These are phyloP conservation scores for Nicotiana benthamiana DNA, from an alignment of 257 asterid species.

Conservation along the genomic window DNA sequence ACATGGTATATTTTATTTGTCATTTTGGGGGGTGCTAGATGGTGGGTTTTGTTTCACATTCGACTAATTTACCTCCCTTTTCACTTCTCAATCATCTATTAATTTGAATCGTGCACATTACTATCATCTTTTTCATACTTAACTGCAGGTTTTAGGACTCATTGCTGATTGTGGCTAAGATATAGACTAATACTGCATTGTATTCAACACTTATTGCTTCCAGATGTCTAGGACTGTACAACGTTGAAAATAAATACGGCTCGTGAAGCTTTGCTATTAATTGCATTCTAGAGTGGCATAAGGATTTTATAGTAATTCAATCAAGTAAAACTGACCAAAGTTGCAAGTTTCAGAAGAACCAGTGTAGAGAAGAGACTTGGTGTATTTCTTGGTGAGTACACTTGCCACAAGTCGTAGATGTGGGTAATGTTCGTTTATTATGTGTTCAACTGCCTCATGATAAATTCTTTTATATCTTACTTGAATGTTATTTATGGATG, in stretches of 20 bases:
- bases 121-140: conserved; percentile 44
- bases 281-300: conserved; percentile 39
- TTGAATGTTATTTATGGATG: background rate
- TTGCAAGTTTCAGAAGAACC: conserved; percentile 33
- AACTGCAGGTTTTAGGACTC: conserved; percentile 77
- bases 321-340: conserved; percentile 35
- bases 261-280: conserved; percentile 52
- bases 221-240: conserved; percentile 22
- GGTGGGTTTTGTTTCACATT: background rate
- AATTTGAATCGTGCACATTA: conserved; percentile 25
- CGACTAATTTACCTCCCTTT: no score
- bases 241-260: conserved; percentile 39
- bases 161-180: conserved; percentile 55
- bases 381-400: conserved; percentile 53
- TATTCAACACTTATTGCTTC: conserved; percentile 36
- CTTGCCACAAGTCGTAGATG: background rate
- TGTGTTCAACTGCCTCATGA: background rate
- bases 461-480: background rate
- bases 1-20: background rate
- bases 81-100: no score
- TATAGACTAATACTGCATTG: conserved; percentile 34
- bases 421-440: background rate
- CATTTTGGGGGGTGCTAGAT: background rate
- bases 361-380: conserved; percentile 29
- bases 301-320: conserved; percentile 44